Percentiles rank a stretch among this genome's conserved stretches.
Conservation (phyloP, 106 monocot genomes). For the Triglochin maritima region DNA sequence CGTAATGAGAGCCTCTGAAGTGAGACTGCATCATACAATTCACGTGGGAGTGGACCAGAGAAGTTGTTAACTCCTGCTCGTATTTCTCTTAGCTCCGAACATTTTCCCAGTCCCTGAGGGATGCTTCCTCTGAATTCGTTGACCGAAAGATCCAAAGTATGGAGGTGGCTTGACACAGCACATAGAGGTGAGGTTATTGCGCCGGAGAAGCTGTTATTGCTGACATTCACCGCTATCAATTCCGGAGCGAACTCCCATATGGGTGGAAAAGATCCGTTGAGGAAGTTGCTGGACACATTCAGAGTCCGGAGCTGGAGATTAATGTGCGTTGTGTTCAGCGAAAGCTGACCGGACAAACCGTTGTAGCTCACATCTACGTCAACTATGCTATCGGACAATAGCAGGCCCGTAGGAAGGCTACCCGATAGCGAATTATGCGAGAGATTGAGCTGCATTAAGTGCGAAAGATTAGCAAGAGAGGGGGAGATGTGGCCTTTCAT, state of each 20-base stretch:
- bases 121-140: slow-evolving; percentile 7
- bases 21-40: slow-evolving; percentile 14
- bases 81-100: slow-evolving; percentile 17
- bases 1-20: slow-evolving; percentile 13
- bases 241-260: neutral
- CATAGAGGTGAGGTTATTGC: slow-evolving; percentile 9
- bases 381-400: slow-evolving; percentile 13
- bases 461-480: slow-evolving; percentile 13
- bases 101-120: slow-evolving; percentile 28
- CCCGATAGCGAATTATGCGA: slow-evolving; percentile 30
- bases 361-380: slow-evolving; percentile 37
- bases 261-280: slow-evolving; percentile 9
- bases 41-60: slow-evolving; percentile 7
- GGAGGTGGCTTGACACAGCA: slow-evolving; percentile 5
- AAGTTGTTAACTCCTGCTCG: slow-evolving; percentile 15
- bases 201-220: slow-evolving; percentile 22
- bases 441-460: slow-evolving; percentile 22
- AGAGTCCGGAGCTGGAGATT: slow-evolving; percentile 11
- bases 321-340: neutral
- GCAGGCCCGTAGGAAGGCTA: slow-evolving; percentile 5
- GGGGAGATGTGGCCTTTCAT: slow-evolving; percentile 24
- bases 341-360: slow-evolving; percentile 10
- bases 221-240: slow-evolving; percentile 2
- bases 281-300: slow-evolving; percentile 34
- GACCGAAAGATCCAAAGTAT: slow-evolving; percentile 5